Conservation (phyloP, 1,284 basidiomycete species). For the Paramarasmius palmivorus region DNA sequence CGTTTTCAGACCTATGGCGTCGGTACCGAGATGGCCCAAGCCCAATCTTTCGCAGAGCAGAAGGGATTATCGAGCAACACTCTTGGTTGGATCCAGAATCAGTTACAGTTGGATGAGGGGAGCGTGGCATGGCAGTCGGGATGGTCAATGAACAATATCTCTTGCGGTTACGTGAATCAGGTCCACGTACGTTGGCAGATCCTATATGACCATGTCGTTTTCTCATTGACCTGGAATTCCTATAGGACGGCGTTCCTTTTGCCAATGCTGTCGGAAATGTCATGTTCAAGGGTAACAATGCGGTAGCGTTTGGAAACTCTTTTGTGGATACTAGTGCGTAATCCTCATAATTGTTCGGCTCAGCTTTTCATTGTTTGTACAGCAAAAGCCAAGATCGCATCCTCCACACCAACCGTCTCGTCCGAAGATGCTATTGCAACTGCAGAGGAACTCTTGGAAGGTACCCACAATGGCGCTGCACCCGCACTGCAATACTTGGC, state of each 20-base stretch:
- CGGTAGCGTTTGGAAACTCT: conserved; percentile 49
- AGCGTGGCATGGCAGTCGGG: conserved; percentile 34
- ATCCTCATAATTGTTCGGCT: conserved; percentile 7
- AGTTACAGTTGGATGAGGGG: conserved; percentile 27
- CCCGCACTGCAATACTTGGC: conserved; percentile 38
- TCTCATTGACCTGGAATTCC: background rate
- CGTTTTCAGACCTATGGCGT: conserved; percentile 39
- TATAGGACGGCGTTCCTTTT: conserved; percentile 44
- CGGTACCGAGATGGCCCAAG: conserved; percentile 36
- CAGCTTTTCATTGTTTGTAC: background rate
- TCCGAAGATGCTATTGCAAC: conserved; percentile 27
- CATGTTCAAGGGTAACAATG: conserved; percentile 39
- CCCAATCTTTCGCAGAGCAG: conserved; percentile 28
- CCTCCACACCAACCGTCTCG: conserved; percentile 30
- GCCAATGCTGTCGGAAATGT: conserved; percentile 52
- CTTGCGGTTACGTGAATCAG: conserved; percentile 42
- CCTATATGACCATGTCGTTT: background rate
- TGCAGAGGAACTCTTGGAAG: conserved; percentile 31
- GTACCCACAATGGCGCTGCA: conserved; percentile 32
- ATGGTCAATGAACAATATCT: conserved; percentile 28
- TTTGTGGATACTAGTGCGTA: conserved; percentile 47
- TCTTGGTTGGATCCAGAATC: conserved; percentile 32
- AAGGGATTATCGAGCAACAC: conserved; percentile 30
- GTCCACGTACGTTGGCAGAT: conserved; percentile 33
- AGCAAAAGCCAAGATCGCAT: conserved; percentile 30